Evolutionary conservation across 108 stramenopile species (phyloP), one percentile per base, ranked within the genome.

Genomic region (Thalassiosira profunda): DNA sequence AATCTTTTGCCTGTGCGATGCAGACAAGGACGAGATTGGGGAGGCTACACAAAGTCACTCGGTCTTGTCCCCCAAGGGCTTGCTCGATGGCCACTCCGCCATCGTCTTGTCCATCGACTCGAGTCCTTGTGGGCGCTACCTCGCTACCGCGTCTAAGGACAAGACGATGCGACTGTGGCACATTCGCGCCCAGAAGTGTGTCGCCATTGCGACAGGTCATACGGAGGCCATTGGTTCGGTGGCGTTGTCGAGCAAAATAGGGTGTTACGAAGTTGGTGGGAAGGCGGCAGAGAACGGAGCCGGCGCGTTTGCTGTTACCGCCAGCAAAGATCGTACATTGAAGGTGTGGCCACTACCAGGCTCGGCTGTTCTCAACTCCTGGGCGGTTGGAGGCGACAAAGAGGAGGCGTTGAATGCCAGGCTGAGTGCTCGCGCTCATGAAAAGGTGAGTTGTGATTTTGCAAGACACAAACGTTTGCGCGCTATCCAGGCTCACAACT

Each of bases 271-370:
- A 62, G 91, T 95, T 8, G 68, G 76, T 3, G 90, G 91, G n/a
- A 91, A 90, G 54, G 84, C 90, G 15, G 88, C 91, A 4, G 74
- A 63, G 53, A 87, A 86, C 60, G 92, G 92, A n/a, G 95, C 89
- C 53, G 89, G 92, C 34, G 86, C 96, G 2, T 96, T 99, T 81
- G 84, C 86, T 20, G 83, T 96, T 5, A 95, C 95, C 11, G 97
- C 87, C 6, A 95, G 93, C 66, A 85, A 91, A 12, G 98, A 99
- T 76, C 63, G 88, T 60, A 97, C 96, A 7, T 67, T 99, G 52
- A 98, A 99, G 70, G 78, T 94, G 51, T 99, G 97, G 96, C 81
- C 94, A 60, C 62, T 98, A 12, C 88, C 89, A 8, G 94, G 94
- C 9, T 76, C 84, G 9, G 64, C 74, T 41, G 78, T 79, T 8